These are phyloP conservation scores for Penicillium simplicissimum DNA, from an alignment of 495 filamentous ascomycete genomes.

Conservation along the genomic window DNA sequence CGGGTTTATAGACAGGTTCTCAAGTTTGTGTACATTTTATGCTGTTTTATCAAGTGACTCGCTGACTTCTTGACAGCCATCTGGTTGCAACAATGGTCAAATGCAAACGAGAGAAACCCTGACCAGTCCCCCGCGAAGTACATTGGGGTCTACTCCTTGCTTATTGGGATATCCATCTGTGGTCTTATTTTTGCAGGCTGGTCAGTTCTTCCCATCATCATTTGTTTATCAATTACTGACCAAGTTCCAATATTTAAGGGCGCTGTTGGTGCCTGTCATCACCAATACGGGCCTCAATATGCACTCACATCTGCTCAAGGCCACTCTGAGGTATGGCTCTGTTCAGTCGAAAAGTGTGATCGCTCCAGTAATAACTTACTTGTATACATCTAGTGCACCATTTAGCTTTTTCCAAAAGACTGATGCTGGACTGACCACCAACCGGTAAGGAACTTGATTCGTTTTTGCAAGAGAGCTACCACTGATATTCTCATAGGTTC, in stretches of 20 bases:
- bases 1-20: constrained; percentile 2
- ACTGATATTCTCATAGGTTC: constrained; percentile 3
- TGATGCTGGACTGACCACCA: constrained; percentile 20
- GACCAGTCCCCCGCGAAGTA: constrained; percentile 41
- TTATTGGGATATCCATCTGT: constrained; percentile 30
- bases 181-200: constrained; percentile 34
- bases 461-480: not conserved
- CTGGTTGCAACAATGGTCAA: constrained; percentile 50
- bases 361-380: not conserved
- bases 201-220: constrained; percentile 5
- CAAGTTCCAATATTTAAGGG: constrained; percentile 21
- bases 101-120: constrained; percentile 33
- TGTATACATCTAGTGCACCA: constrained; percentile 33
- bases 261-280: constrained; percentile 17
- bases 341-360: not conserved
- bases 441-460: constrained; percentile 5
- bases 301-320: constrained; percentile 30
- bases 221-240: not conserved
- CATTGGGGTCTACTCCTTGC: constrained; percentile 46
- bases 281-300: constrained; percentile 36
- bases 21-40: not conserved
- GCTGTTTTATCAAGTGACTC: not conserved
- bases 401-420: constrained; percentile 33
- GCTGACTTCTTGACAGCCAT: constrained; percentile 30
- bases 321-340: constrained; percentile 8